These are phyloP conservation scores for Aspergillus aculeatus DNA, from an alignment of 2,329 filamentous ascomycete species.

Conservation along the genomic window DNA sequence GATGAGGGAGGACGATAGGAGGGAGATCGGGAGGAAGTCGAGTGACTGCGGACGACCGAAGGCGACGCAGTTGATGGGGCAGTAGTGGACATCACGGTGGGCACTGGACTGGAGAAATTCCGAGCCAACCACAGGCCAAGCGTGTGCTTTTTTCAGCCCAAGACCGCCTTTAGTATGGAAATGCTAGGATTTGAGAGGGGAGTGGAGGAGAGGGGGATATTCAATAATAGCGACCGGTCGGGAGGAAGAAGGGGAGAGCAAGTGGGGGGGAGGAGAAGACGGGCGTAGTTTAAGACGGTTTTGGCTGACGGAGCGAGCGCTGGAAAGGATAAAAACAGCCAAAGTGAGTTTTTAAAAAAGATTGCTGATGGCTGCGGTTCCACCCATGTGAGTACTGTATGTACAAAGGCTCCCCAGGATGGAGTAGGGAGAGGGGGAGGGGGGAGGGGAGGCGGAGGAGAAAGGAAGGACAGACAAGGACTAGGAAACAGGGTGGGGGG, in stretches of 20 bases:
- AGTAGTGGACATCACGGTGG: conserved; percentile 46
- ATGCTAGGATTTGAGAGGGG: conserved; percentile 9
- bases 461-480: neutral
- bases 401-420: neutral
- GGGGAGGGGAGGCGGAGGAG: neutral
- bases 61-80: conserved; percentile 46
- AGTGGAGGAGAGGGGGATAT: conserved; percentile 15
- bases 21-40: conserved; percentile 47
- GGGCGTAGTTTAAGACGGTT: neutral
- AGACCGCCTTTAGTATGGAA: conserved; percentile 8
- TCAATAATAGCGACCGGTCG: conserved; percentile 18
- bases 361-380: conserved; percentile 9
- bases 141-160: conserved; percentile 11
- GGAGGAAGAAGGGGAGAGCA: conserved; percentile 22
- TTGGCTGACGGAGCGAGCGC: conserved; percentile 23
- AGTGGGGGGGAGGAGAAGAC: conserved; percentile 5
- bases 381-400: conserved; percentile 17
- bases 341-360: conserved; percentile 12
- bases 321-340: conserved; percentile 18
- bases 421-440: neutral
- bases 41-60: conserved; percentile 51
- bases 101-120: conserved; percentile 5
- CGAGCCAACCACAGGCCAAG: conserved; percentile 14
- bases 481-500: neutral
- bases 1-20: conserved; percentile 41